phyloP scores from a whole-genome alignment of 1,284 basidiomycete species.

The Omphalotus olearius region DNA sequence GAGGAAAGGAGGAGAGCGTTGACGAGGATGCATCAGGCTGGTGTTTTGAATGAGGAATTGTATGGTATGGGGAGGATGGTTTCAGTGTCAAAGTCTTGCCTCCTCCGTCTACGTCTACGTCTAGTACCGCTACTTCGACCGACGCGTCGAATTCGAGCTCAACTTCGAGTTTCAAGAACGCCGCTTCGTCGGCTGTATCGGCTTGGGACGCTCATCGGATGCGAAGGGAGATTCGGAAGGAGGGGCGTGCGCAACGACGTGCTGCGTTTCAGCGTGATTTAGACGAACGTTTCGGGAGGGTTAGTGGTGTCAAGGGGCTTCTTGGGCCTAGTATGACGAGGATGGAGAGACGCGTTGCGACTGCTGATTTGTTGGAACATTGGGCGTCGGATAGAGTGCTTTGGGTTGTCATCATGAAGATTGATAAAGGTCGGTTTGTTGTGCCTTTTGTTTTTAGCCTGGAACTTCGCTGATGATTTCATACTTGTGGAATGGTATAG shows the following conservation, averaged over 20 bases:
- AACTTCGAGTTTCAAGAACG: neutral
- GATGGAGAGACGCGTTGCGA: conserved; percentile 16
- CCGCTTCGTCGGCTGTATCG: neutral
- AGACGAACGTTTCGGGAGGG: neutral
- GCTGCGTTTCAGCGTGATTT: neutral
- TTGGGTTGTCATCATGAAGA: conserved; percentile 22
- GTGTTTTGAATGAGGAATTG: neutral
- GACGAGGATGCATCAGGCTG: conserved; percentile 10
- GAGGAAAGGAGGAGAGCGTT: conserved; percentile 14
- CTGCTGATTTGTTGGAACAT: conserved; percentile 20
- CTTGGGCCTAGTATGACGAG: neutral
- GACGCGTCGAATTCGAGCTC: neutral
- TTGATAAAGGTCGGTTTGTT: conserved; percentile 14
- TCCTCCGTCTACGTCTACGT: neutral
- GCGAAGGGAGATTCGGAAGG: neutral
- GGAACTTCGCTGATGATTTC: neutral
- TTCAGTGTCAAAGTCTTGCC: too few relatives aligned
- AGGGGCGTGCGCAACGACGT: neutral
- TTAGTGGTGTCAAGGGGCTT: neutral
- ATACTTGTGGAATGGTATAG: neutral
- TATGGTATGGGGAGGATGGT: neutral
- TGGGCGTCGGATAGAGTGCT: conserved; percentile 17
- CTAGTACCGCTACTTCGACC: neutral
- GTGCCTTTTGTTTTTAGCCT: neutral
- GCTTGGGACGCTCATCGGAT: neutral